These are phyloP conservation scores for Metschnikowia sp. DNA, from an alignment of 805 yeast species.

Conservation along the genomic window DNA sequence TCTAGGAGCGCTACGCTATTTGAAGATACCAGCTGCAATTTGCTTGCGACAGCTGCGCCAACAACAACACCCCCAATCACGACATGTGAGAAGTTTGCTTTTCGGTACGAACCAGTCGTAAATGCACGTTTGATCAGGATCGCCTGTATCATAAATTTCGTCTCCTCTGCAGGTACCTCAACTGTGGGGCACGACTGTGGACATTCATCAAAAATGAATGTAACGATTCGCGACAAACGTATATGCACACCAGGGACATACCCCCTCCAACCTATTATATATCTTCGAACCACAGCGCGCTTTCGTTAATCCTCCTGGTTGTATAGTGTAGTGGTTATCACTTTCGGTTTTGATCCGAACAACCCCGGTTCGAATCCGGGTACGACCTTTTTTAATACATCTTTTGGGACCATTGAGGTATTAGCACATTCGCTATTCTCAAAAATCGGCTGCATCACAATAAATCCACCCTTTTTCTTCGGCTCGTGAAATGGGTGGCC, in stretches of 20 bases:
- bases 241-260: too few species aligned
- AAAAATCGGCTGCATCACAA: too few species aligned
- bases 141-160: neutral
- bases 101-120: neutral
- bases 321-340: slow-evolving; percentile 80
- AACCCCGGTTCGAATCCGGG: slow-evolving; percentile 88
- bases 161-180: too few species aligned
- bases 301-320: slow-evolving; percentile 20
- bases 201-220: too few species aligned
- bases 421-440: too few species aligned
- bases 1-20: slow-evolving; percentile 65
- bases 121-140: slow-evolving; percentile 1
- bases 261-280: too few species aligned
- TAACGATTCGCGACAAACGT: too few species aligned
- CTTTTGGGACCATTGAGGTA: too few species aligned
- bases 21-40: slow-evolving; percentile 44
- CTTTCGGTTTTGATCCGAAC: slow-evolving; percentile 78
- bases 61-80: slow-evolving; percentile 84
- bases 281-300: too few species aligned
- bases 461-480: too few species aligned
- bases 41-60: slow-evolving; percentile 78
- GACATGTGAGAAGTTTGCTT: slow-evolving; percentile 62
- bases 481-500: too few species aligned
- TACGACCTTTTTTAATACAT: slow-evolving; percentile 50
- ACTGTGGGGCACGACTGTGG: too few species aligned